phyloP scores from a whole-genome alignment of 83 land plant species.

The Picea abies region DNA sequence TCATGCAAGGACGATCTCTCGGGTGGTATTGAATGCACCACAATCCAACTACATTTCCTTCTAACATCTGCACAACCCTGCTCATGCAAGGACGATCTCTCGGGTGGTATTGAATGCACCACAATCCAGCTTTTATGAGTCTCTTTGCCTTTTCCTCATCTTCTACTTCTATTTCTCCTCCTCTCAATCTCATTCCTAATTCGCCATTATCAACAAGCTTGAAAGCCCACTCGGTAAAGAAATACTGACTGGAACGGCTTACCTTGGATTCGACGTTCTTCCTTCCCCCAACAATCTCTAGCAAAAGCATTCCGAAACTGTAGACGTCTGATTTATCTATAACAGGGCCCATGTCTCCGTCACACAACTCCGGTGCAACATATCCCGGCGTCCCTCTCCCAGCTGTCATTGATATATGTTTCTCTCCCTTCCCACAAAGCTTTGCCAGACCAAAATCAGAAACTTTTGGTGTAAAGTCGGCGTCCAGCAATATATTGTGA shows the following conservation, averaged over 20 bases:
- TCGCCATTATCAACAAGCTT: slow-evolving; percentile 2
- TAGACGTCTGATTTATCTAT: slow-evolving; percentile 5
- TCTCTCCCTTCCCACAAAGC: slow-evolving; percentile 22
- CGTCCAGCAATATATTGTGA: slow-evolving; percentile 58
- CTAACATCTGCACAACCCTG: too few species aligned
- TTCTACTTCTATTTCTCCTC: neutral
- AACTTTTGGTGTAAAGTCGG: slow-evolving; percentile 41
- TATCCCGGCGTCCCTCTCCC: slow-evolving; percentile 33
- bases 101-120: too few species aligned
- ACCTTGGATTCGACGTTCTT: slow-evolving; percentile 15
- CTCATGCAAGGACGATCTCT: too few species aligned
- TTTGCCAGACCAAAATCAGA: slow-evolving; percentile 71
- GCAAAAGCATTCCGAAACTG: slow-evolving; percentile 25
- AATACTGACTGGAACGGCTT: slow-evolving; percentile 23
- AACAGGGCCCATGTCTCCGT: neutral
- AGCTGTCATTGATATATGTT: slow-evolving; percentile 18
- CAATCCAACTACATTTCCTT: too few species aligned
- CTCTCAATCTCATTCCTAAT: neutral
- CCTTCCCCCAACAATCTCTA: slow-evolving; percentile 20
- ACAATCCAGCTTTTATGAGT: neutral
- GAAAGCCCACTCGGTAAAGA: slow-evolving; percentile 37
- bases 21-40: neutral
- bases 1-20: too few species aligned
- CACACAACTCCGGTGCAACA: neutral
- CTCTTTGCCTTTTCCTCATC: neutral